A percentile compares a stretch with the other conserved stretches of the same genome.
phyloP scores from a whole-genome alignment of 2,329 filamentous ascomycete species.

The Arthrobotrys megalospora region DNA sequence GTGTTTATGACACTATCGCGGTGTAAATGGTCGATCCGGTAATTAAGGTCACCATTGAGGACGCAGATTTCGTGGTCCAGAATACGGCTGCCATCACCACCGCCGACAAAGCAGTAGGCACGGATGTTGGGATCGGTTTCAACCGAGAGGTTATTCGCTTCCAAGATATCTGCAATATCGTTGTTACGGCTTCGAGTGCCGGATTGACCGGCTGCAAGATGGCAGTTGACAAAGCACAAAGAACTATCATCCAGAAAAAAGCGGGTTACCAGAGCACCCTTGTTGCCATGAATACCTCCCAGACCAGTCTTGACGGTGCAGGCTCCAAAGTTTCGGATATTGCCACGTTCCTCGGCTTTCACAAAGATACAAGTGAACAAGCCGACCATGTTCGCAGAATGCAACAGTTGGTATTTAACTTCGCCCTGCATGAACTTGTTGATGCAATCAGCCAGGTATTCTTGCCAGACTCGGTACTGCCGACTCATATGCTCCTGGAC shows the following conservation, averaged over 20 bases:
- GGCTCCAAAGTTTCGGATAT: constrained; percentile 82
- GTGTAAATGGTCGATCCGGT: constrained; percentile 92
- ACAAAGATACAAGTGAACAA: constrained; percentile 97
- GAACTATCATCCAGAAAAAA: constrained; percentile 95
- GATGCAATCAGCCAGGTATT: constrained; percentile 85
- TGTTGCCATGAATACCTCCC: constrained; percentile 95
- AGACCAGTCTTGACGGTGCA: constrained; percentile 95
- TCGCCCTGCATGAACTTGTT: constrained; percentile 85
- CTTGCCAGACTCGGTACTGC: constrained; percentile 96
- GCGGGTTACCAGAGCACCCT: constrained; percentile 91
- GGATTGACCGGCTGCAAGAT: constrained; percentile 92
- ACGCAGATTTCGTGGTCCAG: constrained; percentile 98
- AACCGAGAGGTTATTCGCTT: constrained; percentile 80
- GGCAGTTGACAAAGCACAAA: constrained; percentile 96
- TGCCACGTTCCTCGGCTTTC: constrained; percentile 81
- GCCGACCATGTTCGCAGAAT: constrained; percentile 90
- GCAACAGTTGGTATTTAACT: constrained; percentile 85
- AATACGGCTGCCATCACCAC: constrained; percentile 95
- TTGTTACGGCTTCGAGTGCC: constrained; percentile 93
- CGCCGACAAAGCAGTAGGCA: constrained; percentile 85
- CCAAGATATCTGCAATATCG: constrained; percentile 90
- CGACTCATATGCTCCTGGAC: constrained; percentile 95
- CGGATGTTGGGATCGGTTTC: constrained; percentile 78
- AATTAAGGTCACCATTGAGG: constrained; percentile 95
- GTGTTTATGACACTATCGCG: constrained; percentile 92